Conservation (phyloP, 805 yeast genomes). For the Wickerhamiella galacta region DNA sequence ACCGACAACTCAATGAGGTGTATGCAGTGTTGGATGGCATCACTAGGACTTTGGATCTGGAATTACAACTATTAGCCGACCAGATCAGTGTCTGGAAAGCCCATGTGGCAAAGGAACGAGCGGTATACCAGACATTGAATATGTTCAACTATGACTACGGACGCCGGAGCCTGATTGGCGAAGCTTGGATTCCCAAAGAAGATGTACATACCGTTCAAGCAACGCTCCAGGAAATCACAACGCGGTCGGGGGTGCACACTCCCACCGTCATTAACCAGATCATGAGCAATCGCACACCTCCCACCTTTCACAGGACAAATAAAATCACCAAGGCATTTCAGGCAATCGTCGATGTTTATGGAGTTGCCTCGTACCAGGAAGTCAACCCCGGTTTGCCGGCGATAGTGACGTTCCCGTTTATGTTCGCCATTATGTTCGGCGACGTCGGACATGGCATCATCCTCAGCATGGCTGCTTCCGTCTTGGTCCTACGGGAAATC, state of each 20-base stretch:
- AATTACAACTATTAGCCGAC: constrained; percentile 58
- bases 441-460: constrained; percentile 92
- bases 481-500: constrained; percentile 55
- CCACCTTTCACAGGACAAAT: constrained; percentile 82
- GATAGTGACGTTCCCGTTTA: constrained; percentile 86
- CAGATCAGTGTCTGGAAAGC: constrained; percentile 63
- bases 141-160: constrained; percentile 64
- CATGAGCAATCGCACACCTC: constrained; percentile 72
- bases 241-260: constrained; percentile 25
- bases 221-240: constrained; percentile 46
- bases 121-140: constrained; percentile 62
- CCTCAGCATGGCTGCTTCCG: constrained; percentile 52
- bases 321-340: constrained; percentile 89
- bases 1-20: constrained; percentile 34
- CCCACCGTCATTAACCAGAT: constrained; percentile 39
- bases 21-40: constrained; percentile 47
- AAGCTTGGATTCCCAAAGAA: constrained; percentile 87
- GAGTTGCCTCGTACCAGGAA: constrained; percentile 82
- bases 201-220: constrained; percentile 45
- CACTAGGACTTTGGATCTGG: constrained; percentile 51
- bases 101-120: constrained; percentile 58
- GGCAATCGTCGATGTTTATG: constrained; percentile 87
- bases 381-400: constrained; percentile 94
- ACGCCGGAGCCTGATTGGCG: constrained; percentile 77
- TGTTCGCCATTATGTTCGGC: constrained; percentile 99